Conservation (phyloP, 352 stramenopile genomes). For the Hyaloperonospora arabidopsidis region DNA sequence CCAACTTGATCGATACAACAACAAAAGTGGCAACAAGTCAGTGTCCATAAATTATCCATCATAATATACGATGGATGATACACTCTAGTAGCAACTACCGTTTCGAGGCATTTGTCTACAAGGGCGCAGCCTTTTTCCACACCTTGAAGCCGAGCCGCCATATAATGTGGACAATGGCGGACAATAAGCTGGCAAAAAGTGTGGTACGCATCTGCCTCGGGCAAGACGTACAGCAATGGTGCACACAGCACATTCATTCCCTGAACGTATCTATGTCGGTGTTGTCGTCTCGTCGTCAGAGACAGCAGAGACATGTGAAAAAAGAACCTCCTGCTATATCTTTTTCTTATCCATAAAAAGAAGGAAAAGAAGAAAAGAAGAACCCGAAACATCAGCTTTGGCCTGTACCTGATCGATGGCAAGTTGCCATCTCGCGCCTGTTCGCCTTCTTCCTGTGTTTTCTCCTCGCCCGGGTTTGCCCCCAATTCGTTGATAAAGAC, state of each 20-base stretch:
- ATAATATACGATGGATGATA: too few species aligned
- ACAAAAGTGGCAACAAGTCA: background rate
- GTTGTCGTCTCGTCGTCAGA: background rate
- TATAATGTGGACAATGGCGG: slow-evolving; percentile 85
- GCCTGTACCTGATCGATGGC: slow-evolving; percentile 36
- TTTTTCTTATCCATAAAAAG: too few species aligned
- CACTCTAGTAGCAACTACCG: slow-evolving; percentile 19
- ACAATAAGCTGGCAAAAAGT: slow-evolving; percentile 86
- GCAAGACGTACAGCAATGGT: slow-evolving; percentile 88
- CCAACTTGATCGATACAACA: slow-evolving; percentile 34
- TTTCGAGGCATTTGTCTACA: slow-evolving; percentile 75
- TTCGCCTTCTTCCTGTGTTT: slow-evolving; percentile 19
- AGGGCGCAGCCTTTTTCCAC: slow-evolving; percentile 75
- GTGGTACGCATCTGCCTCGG: slow-evolving; percentile 85
- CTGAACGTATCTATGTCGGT: slow-evolving; percentile 74
- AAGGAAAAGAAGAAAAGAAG: background rate
- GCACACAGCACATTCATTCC: slow-evolving; percentile 89
- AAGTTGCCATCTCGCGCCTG: slow-evolving; percentile 23
- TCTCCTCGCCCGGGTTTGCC: slow-evolving; percentile 16
- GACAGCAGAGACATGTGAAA: background rate
- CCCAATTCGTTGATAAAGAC: slow-evolving; percentile 86
- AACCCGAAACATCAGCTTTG: background rate
- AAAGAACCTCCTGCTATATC: background rate
- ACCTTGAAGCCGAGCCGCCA: slow-evolving; percentile 80
- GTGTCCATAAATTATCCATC: too few species aligned